Percentiles rank a stretch among this genome's conserved stretches.
Evolutionary conservation across 805 yeast genomes (phyloP).

Genomic region (Debaryomyces prosopidis): DNA sequence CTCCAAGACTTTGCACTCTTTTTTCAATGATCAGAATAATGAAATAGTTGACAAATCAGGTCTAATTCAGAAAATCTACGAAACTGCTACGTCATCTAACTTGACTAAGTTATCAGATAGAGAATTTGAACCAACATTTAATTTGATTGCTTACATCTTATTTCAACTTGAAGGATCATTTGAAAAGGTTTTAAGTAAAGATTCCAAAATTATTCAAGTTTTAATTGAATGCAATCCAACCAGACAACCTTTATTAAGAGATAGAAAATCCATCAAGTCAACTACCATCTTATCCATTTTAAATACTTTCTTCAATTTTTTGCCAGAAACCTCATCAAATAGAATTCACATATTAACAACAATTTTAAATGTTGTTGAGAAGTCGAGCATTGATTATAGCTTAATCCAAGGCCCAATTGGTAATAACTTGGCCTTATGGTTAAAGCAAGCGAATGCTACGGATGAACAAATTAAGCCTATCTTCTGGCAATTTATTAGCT

Average conservation of each 20-base stretch:
- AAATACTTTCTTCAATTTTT: conserved; percentile 42
- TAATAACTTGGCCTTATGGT: conserved; percentile 36
- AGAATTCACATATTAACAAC: conserved; percentile 32
- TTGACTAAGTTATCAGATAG: conserved; percentile 39
- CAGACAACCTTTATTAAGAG: conserved; percentile 42
- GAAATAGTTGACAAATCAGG: conserved; percentile 28
- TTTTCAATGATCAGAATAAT: conserved; percentile 18
- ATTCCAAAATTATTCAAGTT: conserved; percentile 21
- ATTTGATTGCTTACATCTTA: conserved; percentile 38
- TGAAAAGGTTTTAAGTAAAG: conserved; percentile 23
- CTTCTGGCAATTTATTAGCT: conserved; percentile 40
- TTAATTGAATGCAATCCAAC: conserved; percentile 34
- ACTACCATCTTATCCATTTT: conserved; percentile 42
- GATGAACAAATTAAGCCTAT: conserved; percentile 27
- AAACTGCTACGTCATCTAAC: conserved; percentile 25
- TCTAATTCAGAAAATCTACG: conserved; percentile 27
- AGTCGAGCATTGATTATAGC: conserved; percentile 30
- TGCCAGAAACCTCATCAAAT: conserved; percentile 31
- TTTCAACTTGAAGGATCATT: conserved; percentile 28
- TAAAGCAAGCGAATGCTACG: conserved; percentile 28
- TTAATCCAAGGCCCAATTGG: conserved; percentile 38
- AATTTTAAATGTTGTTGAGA: conserved; percentile 32
- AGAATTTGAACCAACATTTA: conserved; percentile 47
- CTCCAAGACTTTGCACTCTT: conserved; percentile 25
- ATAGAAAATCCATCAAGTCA: conserved; percentile 43